Base-by-base conservation (phyloP, 2,329 filamentous ascomycete species). In the Xylariales sp. region DNA sequence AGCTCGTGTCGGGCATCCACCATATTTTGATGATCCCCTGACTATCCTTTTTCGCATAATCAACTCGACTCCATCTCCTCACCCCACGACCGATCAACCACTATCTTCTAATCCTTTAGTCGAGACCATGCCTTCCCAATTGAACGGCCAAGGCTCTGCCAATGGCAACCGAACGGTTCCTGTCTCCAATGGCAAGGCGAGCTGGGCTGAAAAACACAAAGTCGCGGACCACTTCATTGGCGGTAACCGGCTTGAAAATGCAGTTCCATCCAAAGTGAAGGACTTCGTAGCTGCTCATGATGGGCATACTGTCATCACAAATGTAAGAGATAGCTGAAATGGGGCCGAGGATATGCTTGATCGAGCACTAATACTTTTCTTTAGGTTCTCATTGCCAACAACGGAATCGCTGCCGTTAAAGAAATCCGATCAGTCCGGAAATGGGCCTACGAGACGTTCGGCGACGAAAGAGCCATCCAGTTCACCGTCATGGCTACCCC, bases 401-500 rank as follows among this genome's bases (percentile, higher is more conserved):
- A 99, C 85, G 96, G 96, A 87, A 99, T 99, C 82, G 96, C 96
- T 59, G 96, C 96, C 79, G 96, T 99, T 82, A 99, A 99, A 84
- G 96, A 99, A 83, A 99, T 99, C 80, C 91, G 96, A 81, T 98
- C 95, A 68, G 95, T 99, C 79, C 92, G 96, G 82, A 99, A 98
- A 94, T 99, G 96, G 96, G 96, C 96, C 69, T 99, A 99, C 90
- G 96, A 99, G 84, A 97, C 93, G 7, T 99, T 99, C 80, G 95
- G 96, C 84, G 94, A 99, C 83, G 96, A 99, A 86, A 90, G 92
- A 78, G 96, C 95, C 76, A 97, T 99, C 79, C 94, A 98, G 80
- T 99, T 99, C 85, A 99, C 96, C 71, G 96, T 99, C 80, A 99
- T 99, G 96, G 96, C 96, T 75, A 99, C 96, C 46, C 96, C 96